phyloP scores from a whole-genome alignment of 345 rosid genomes.

The Rhodomyrtus tomentosa region DNA sequence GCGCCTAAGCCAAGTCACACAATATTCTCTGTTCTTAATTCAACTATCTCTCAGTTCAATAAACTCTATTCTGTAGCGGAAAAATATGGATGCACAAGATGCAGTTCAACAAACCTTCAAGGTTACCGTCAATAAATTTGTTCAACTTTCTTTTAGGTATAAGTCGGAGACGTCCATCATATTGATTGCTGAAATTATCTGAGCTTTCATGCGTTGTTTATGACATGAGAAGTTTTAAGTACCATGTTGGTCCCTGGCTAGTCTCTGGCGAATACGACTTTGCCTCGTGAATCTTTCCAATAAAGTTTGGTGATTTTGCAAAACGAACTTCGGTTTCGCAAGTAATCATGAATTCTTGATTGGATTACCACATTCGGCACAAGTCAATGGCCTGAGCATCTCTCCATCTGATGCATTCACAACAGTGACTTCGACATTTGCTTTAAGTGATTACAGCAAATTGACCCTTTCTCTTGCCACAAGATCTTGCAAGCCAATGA shows the following conservation, averaged over 20 bases:
- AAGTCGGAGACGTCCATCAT: background rate
- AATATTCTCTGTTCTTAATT: background rate
- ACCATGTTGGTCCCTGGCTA: background rate
- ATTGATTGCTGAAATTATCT: background rate
- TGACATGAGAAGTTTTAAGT: background rate
- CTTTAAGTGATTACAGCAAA: background rate
- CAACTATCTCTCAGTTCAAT: background rate
- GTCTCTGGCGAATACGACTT: background rate
- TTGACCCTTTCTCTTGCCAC: background rate
- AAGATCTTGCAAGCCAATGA: background rate
- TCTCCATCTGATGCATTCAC: background rate
- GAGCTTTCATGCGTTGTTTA: background rate
- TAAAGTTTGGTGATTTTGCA: background rate
- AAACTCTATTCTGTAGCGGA: background rate
- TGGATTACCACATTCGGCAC: background rate
- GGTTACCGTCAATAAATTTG: background rate
- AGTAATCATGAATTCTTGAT: background rate
- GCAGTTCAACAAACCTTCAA: background rate
- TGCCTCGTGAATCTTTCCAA: background rate
- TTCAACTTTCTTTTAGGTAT: background rate
- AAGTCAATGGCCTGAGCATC: background rate
- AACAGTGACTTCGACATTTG: background rate
- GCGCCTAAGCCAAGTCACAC: background rate
- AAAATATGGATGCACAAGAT: background rate
- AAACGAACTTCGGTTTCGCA: background rate